phyloP scores from a whole-genome alignment of 1,284 basidiomycete genomes.

The Sanguinoderma infundibulare region DNA sequence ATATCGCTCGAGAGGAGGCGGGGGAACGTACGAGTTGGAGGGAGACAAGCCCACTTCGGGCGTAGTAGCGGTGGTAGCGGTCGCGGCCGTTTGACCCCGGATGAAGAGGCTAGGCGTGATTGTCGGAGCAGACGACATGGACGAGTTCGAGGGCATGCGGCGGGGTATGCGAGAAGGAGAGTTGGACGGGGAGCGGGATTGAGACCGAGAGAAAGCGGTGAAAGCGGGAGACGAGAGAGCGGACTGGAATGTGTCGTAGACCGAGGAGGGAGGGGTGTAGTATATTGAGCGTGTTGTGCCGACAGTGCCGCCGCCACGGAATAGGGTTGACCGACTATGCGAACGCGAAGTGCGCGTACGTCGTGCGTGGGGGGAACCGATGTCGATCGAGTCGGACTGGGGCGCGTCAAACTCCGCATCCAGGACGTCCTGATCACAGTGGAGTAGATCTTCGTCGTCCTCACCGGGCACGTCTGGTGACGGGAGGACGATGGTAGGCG shows the following conservation, averaged over 20 bases:
- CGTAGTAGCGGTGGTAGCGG: slow-evolving; percentile 26
- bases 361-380: slow-evolving; percentile 23
- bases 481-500: slow-evolving; percentile 28
- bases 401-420: slow-evolving; percentile 24
- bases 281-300: slow-evolving; percentile 63
- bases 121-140: slow-evolving; percentile 57
- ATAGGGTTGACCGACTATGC: slow-evolving; percentile 43
- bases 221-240: slow-evolving; percentile 64
- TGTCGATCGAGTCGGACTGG: slow-evolving; percentile 38
- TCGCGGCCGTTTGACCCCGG: slow-evolving; percentile 35
- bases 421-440: slow-evolving; percentile 19
- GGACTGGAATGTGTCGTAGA: slow-evolving; percentile 54
- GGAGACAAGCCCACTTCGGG: slow-evolving; percentile 29
- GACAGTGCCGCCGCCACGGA: slow-evolving; percentile 51
- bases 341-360: slow-evolving; percentile 46
- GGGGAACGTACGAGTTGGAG: slow-evolving; percentile 25
- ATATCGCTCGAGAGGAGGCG: slow-evolving; percentile 46
- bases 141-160: slow-evolving; percentile 46
- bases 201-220: slow-evolving; percentile 33
- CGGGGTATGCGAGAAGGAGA: slow-evolving; percentile 34
- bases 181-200: slow-evolving; percentile 30
- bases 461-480: slow-evolving; percentile 9
- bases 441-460: slow-evolving; percentile 10
- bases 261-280: slow-evolving; percentile 76
- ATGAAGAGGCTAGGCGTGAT: slow-evolving; percentile 67